These are phyloP conservation scores for Aspergillus sp. DNA, from an alignment of 2,329 filamentous ascomycete genomes.

Conservation along the genomic window DNA sequence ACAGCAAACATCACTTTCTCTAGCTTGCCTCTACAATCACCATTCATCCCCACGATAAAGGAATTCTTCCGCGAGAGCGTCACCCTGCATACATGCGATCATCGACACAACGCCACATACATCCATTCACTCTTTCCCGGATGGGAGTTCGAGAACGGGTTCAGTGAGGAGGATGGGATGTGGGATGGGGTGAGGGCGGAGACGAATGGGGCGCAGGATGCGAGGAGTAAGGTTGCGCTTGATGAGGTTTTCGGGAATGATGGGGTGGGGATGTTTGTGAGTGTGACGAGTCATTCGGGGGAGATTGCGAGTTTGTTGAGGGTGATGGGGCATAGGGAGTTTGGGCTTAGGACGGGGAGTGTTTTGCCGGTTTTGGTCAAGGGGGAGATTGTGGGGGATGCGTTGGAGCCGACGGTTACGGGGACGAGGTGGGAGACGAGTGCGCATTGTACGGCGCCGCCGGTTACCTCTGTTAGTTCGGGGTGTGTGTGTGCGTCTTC, in stretches of 20 bases:
- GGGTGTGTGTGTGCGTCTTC: constrained; percentile 34
- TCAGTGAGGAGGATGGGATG: constrained; percentile 56
- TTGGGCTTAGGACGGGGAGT: constrained; percentile 52
- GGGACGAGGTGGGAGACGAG: constrained; percentile 28
- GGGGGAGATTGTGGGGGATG: constrained; percentile 34
- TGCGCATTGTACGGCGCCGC: constrained; percentile 37
- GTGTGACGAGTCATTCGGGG: constrained; percentile 60
- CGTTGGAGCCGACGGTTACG: constrained; percentile 14
- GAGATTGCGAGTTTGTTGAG: constrained; percentile 56
- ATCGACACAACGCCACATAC: constrained; percentile 50
- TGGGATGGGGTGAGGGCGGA: constrained; percentile 56
- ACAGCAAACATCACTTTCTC: constrained; percentile 59
- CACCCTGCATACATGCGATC: constrained; percentile 63
- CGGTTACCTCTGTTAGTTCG: constrained; percentile 30
- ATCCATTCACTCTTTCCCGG: constrained; percentile 53
- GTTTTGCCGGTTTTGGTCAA: constrained; percentile 53
- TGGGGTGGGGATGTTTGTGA: constrained; percentile 48
- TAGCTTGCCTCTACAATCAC: constrained; percentile 33
- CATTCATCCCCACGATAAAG: constrained; percentile 51
- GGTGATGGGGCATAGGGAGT: constrained; percentile 48
- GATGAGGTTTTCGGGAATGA: constrained; percentile 55
- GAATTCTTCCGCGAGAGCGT: constrained; percentile 60
- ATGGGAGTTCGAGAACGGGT: constrained; percentile 55
- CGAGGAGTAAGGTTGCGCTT: constrained; percentile 47
- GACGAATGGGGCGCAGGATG: constrained; percentile 50